Conservation (phyloP, 805 yeast species). For the Brettanomyces bruxellensis region DNA sequence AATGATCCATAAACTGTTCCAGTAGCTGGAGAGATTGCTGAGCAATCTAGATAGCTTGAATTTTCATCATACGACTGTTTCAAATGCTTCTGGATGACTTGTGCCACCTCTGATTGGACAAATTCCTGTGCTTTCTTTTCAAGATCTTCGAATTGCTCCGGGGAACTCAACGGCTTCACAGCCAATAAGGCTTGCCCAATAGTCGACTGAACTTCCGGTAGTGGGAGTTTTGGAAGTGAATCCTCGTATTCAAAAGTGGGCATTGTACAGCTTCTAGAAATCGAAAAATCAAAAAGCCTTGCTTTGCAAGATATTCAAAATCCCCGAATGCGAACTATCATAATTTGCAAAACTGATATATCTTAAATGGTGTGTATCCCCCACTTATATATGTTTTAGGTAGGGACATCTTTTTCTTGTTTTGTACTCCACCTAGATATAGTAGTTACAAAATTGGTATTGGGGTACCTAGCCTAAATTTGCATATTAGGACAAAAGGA, state of each 20-base stretch:
- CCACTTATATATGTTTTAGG: too few species aligned
- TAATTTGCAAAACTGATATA: too few species aligned
- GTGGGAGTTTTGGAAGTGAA: slow-evolving; percentile 47
- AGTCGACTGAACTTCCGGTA: slow-evolving; percentile 47
- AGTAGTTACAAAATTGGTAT: too few species aligned
- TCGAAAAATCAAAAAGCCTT: too few species aligned
- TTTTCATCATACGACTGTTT: slow-evolving; percentile 33
- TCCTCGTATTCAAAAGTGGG: slow-evolving; percentile 33
- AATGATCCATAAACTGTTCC: slow-evolving; percentile 57
- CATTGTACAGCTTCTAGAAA: background rate
- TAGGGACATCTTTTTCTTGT: too few species aligned
- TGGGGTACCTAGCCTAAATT: too few species aligned
- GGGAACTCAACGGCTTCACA: slow-evolving; percentile 48
- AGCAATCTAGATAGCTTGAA: slow-evolving; percentile 46
- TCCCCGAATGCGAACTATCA: too few species aligned
- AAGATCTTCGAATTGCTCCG: slow-evolving; percentile 41
- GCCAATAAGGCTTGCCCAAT: slow-evolving; percentile 45
- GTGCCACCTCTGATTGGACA: slow-evolving; percentile 30
- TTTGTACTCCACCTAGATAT: too few species aligned
- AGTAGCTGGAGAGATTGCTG: slow-evolving; percentile 35
- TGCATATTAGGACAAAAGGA: too few species aligned
- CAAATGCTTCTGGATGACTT: slow-evolving; percentile 46
- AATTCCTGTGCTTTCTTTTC: slow-evolving; percentile 36
- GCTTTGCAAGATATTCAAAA: background rate
- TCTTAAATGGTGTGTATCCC: too few species aligned